Evolutionary conservation across 441 rosid species (phyloP).

Genomic region (Brassica balearica): DNA sequence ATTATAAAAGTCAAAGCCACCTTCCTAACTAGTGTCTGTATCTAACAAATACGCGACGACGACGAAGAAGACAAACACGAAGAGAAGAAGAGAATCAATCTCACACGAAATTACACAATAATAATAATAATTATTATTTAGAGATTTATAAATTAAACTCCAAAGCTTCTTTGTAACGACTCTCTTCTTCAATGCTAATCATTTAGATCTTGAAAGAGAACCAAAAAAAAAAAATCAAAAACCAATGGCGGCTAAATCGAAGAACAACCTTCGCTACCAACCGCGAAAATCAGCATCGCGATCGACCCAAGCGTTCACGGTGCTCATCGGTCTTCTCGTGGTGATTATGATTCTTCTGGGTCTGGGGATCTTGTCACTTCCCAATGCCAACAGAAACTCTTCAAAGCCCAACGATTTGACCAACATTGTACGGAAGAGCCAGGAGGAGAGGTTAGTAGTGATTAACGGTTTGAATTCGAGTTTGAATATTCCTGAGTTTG

Average conservation of each 20-base stretch:
- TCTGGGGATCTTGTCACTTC: slow-evolving; percentile 74
- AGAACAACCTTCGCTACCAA: slow-evolving; percentile 65
- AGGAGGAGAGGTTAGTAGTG: slow-evolving; percentile 48
- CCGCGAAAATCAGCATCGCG: slow-evolving; percentile 65
- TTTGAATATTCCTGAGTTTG: neutral
- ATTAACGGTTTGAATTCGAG: neutral
- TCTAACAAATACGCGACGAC: slow-evolving; percentile 38
- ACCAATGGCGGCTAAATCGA: slow-evolving; percentile 63
- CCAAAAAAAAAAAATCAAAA: neutral
- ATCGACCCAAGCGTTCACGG: slow-evolving; percentile 56
- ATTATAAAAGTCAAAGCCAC: slow-evolving; percentile 43
- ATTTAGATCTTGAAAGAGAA: slow-evolving; percentile 38
- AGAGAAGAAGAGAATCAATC: slow-evolving; percentile 31
- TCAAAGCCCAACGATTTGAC: slow-evolving; percentile 70
- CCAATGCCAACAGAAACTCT: slow-evolving; percentile 54
- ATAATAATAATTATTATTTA: neutral
- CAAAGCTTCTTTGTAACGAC: slow-evolving; percentile 20
- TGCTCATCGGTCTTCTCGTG: slow-evolving; percentile 65
- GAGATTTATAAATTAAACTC: slow-evolving; percentile 7
- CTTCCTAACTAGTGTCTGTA: slow-evolving; percentile 38
- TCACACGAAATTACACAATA: neutral
- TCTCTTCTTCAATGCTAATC: slow-evolving; percentile 24
- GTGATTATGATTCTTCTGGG: slow-evolving; percentile 72
- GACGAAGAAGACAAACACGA: slow-evolving; percentile 38
- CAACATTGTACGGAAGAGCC: slow-evolving; percentile 56